phyloP scores from a whole-genome alignment of 2,329 filamentous ascomycete genomes.

The Alternaria viburni region DNA sequence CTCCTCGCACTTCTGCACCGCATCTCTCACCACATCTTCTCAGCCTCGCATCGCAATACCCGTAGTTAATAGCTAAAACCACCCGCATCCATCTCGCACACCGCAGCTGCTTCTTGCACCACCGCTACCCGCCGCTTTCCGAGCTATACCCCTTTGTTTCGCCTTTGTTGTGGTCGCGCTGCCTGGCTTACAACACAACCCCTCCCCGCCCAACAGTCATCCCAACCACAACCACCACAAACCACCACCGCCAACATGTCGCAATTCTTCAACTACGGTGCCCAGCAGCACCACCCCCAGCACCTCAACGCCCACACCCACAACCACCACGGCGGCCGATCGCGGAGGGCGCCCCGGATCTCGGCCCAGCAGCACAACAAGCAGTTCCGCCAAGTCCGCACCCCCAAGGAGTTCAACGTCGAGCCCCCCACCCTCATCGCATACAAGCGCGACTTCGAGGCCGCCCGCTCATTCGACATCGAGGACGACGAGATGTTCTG shows the following conservation, averaged over 20 bases:
- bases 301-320: slow-evolving; percentile 67
- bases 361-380: slow-evolving; percentile 85
- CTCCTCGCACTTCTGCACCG: slow-evolving; percentile 25
- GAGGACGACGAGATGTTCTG: slow-evolving; percentile 98
- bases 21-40: slow-evolving; percentile 23
- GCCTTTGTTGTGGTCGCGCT: slow-evolving; percentile 33
- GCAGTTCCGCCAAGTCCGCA: slow-evolving; percentile 83
- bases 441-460: slow-evolving; percentile 89
- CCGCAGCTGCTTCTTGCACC: slow-evolving; percentile 18
- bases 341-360: slow-evolving; percentile 81
- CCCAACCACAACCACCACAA: slow-evolving; percentile 22
- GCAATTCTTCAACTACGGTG: slow-evolving; percentile 57
- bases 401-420: slow-evolving; percentile 79
- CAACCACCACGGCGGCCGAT: slow-evolving; percentile 83
- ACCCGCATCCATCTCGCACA: slow-evolving; percentile 13
- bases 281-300: slow-evolving; percentile 51
- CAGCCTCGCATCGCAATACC: slow-evolving; percentile 31
- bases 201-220: slow-evolving; percentile 26
- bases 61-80: slow-evolving; percentile 30
- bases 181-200: slow-evolving; percentile 20
- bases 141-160: slow-evolving; percentile 29
- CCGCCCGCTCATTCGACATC: slow-evolving; percentile 89
- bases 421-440: slow-evolving; percentile 77
- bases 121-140: slow-evolving; percentile 3
- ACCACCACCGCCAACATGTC: slow-evolving; percentile 49